Evolutionary conservation across 495 filamentous ascomycete species (phyloP), one percentile per base, ranked within the genome.

Genomic region (Xylaria flabelliformis): DNA sequence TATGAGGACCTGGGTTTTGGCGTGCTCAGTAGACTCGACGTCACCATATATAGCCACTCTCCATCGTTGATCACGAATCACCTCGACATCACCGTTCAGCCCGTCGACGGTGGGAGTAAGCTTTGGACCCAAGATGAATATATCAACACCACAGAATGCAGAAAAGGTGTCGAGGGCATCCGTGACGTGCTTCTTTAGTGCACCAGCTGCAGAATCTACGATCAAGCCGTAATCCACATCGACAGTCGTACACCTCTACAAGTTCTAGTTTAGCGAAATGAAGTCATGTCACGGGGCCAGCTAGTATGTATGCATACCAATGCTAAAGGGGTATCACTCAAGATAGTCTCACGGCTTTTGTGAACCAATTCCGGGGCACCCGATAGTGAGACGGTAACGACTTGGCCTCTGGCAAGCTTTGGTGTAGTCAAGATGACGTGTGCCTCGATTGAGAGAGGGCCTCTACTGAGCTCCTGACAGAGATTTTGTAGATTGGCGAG

Each of bases 31-130:
- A 78, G 93, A 97, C 82, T 98, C 91, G 85, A 94, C 90, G 80
- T 98, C 96, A 44, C 97, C 97, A 75, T 95, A 98, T 73, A 99
- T 97, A 67, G 92, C 92, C 67, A 97, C 91, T 70, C 95, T 90
- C 81, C 97, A 91, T 68, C 96, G 89, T 74, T 94, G 90, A 76
- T 97, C 94, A 75, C 81, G 75, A 55, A 81, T 83, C 69, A 85
- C 76, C 72, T 85, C 83, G 44, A 82, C 80, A 69, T 88, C 87
- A 34, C 87, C 87, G 39, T 85, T 85, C 74, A 89, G 82, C 34
- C 83, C 84, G 58, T 91, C 91, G 63, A 90, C 89, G 66, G 91
- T 92, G 10, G 86, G 86, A 19, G 85, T 85, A 58, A 90, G 87
- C 82, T 93, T 97, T 29, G 93, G 95, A 64, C 91, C 93, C 70